Evolutionary conservation across 345 rosid genomes (phyloP).

Genomic region (Physaria fendleri): DNA sequence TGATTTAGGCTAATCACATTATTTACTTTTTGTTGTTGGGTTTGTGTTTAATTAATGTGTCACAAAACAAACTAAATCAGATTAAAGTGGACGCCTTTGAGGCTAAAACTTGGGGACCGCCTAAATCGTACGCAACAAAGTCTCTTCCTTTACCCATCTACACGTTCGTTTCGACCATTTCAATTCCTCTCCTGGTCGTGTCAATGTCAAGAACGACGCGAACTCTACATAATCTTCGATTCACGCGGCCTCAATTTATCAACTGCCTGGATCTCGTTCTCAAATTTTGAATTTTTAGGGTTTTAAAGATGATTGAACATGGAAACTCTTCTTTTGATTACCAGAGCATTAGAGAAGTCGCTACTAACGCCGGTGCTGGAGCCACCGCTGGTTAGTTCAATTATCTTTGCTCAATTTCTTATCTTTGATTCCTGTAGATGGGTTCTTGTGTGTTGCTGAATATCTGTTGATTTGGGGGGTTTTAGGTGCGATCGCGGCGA

Average conservation of each 20-base stretch:
- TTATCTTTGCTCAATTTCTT: not conserved
- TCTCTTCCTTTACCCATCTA: conserved; percentile 18
- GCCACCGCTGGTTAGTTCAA: conserved; percentile 72
- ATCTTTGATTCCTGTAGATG: not conserved
- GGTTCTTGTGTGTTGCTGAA: not conserved
- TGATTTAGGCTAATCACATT: too few relatives aligned
- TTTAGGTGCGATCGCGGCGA: conserved; percentile 89
- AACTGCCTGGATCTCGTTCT: conserved; percentile 13
- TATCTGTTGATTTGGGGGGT: not conserved
- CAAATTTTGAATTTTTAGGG: conserved; percentile 2
- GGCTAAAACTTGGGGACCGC: too few relatives aligned
- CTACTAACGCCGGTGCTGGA: conserved; percentile 69
- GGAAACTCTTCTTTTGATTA: conserved; percentile 32
- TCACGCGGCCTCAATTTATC: not conserved
- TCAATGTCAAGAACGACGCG: conserved; percentile 19
- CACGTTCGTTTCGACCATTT: conserved; percentile 5
- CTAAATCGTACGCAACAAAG: conserved; percentile 25
- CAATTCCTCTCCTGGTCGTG: conserved; percentile 6
- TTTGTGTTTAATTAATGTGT: too few relatives aligned
- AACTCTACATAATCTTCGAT: conserved; percentile 1
- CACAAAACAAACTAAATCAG: too few relatives aligned
- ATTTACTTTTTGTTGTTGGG: too few relatives aligned
- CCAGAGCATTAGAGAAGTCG: conserved; percentile 37
- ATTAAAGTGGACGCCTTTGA: too few relatives aligned
- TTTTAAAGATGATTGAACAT: conserved; percentile 43